Evolutionary conservation across 2,329 filamentous ascomycete species (phyloP).

Genomic region (Alternaria angustiovoidea): DNA sequence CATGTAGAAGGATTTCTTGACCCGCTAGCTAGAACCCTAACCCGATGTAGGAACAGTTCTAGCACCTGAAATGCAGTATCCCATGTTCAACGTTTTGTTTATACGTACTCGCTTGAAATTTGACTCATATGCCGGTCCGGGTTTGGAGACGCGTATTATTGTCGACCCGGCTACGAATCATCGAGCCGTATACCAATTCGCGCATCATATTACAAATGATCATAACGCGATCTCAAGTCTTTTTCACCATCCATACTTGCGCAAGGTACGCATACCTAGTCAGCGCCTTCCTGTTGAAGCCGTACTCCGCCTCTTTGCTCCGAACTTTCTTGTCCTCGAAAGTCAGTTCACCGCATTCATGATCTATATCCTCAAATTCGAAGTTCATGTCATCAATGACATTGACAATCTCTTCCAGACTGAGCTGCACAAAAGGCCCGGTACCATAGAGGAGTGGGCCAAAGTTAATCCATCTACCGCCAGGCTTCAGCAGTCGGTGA

Average conservation of each 20-base stretch:
- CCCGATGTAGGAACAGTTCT: too few relatives aligned
- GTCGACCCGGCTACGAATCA: too few relatives aligned
- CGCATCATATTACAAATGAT: too few relatives aligned
- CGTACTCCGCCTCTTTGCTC: constrained; percentile 61
- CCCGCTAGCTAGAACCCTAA: too few relatives aligned
- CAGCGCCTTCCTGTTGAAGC: constrained; percentile 60
- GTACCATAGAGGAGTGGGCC: constrained; percentile 65
- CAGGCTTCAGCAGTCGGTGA: constrained; percentile 55
- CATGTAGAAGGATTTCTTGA: too few relatives aligned
- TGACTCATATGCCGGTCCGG: too few relatives aligned
- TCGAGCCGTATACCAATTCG: too few relatives aligned
- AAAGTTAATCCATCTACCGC: constrained; percentile 65
- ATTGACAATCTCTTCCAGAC: constrained; percentile 61
- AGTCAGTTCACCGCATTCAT: constrained; percentile 54
- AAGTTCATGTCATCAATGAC: constrained; percentile 63
- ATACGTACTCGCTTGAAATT: too few relatives aligned
- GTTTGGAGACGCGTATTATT: too few relatives aligned
- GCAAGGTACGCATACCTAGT: constrained; percentile 63
- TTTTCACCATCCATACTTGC: constrained; percentile 63
- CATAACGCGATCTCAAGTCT: constrained; percentile 9
- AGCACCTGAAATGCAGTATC: too few relatives aligned
- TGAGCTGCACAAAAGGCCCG: constrained; percentile 63
- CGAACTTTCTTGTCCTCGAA: constrained; percentile 54
- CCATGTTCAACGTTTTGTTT: too few relatives aligned
- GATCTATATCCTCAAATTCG: constrained; percentile 56